Percentiles rank a stretch among this genome's conserved stretches.
These are phyloP conservation scores for Schizophyllum amplum DNA, from an alignment of 1,284 basidiomycete species.

Conservation along the genomic window DNA sequence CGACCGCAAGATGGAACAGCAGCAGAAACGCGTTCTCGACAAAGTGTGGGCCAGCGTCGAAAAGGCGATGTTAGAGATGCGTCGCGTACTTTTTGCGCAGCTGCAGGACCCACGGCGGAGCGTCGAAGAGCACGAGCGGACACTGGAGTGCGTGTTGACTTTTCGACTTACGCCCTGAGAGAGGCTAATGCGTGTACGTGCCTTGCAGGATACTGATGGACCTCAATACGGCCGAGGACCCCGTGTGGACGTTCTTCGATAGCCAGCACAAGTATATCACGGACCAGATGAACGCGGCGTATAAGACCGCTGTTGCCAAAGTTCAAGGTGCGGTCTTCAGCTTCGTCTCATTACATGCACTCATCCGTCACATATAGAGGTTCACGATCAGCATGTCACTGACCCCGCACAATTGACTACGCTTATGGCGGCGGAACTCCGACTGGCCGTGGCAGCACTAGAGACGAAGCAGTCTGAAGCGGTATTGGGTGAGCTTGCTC, in stretches of 20 bases:
- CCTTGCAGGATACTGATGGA: conserved; percentile 76
- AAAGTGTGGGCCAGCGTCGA: conserved; percentile 97
- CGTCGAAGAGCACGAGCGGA: conserved; percentile 95
- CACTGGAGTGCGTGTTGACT: conserved; percentile 75
- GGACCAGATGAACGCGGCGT: conserved; percentile 67
- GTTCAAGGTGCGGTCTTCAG: conserved; percentile 7
- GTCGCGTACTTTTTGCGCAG: conserved; percentile 65
- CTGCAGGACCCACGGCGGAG: conserved; percentile 73
- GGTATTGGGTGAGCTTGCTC: conserved; percentile 63
- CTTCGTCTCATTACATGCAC: conserved; percentile 21
- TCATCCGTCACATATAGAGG: conserved; percentile 22
- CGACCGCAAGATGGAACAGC: conserved; percentile 55
- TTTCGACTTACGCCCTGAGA: no score
- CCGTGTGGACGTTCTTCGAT: conserved; percentile 93
- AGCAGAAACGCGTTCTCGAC: conserved; percentile 88
- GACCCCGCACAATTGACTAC: conserved; percentile 32
- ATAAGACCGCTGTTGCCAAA: conserved; percentile 40
- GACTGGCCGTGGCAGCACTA: conserved; percentile 45
- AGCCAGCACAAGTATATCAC: conserved; percentile 85
- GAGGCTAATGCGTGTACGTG: no score
- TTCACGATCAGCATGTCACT: conserved; percentile 24
- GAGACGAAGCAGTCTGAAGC: conserved; percentile 59
- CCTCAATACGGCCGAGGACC: conserved; percentile 75
- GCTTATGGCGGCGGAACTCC: conserved; percentile 47
- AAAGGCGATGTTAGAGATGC: conserved; percentile 91